Conservation (phyloP, 768 basidiomycete genomes). For the Trametes cubensis region DNA sequence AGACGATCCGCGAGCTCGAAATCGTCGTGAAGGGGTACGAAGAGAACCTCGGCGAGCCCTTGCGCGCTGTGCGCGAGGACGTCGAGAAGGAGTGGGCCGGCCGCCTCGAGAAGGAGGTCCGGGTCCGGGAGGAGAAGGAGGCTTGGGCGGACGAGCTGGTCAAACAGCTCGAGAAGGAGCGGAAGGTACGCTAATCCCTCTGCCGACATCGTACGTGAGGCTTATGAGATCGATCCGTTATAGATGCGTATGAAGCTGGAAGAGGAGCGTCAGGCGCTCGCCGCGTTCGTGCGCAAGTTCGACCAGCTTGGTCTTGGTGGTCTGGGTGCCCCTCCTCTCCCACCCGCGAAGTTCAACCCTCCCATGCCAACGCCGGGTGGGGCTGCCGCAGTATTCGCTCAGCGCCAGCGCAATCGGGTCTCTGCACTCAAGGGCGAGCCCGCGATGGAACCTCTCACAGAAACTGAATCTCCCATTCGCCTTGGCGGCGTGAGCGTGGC, state of each 20-base stretch:
- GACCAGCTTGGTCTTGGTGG: slow-evolving; percentile 65
- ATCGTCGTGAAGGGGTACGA: slow-evolving; percentile 71
- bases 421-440: slow-evolving; percentile 32
- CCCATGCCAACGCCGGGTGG: slow-evolving; percentile 57
- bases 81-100: slow-evolving; percentile 73
- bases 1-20: slow-evolving; percentile 80
- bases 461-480: slow-evolving; percentile 55
- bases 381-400: slow-evolving; percentile 50
- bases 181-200: slow-evolving; percentile 47
- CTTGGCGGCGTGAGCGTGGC: slow-evolving; percentile 38
- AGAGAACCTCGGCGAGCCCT: slow-evolving; percentile 69
- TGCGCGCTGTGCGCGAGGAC: slow-evolving; percentile 67
- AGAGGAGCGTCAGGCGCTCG: slow-evolving; percentile 75
- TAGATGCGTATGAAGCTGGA: slow-evolving; percentile 67
- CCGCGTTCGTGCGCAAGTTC: slow-evolving; percentile 81
- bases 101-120: slow-evolving; percentile 60
- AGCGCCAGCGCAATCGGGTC: slow-evolving; percentile 45
- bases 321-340: slow-evolving; percentile 34
- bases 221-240: neutral
- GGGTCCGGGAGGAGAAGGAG: slow-evolving; percentile 67
- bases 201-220: neutral
- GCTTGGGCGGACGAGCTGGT: slow-evolving; percentile 76
- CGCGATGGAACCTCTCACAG: slow-evolving; percentile 36
- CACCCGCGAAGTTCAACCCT: slow-evolving; percentile 45
- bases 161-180: slow-evolving; percentile 78